Evolutionary conservation across 1,284 basidiomycete genomes (phyloP), one percentile per base, ranked within the genome.

Genomic region (Irpex lacteus): DNA sequence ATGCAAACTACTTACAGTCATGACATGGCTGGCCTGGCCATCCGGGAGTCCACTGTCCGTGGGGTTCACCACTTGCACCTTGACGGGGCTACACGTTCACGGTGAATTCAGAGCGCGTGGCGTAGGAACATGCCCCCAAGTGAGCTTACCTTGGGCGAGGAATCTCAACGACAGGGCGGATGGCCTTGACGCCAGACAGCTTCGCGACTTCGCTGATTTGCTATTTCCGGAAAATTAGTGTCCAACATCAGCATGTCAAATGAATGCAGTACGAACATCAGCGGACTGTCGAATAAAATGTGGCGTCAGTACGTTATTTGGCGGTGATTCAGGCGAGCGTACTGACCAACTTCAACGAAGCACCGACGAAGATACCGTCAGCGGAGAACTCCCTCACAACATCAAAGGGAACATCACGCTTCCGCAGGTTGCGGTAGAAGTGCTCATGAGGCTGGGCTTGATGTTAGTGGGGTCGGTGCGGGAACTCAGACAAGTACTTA

Each of bases 1-100:
- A 15, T 44, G 11, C 40, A 44, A 44, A 44, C 15, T 44, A 15
- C 40, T 44, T 44, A 44, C 40, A 26, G 77, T 78, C 68, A 77
- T 65, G 9, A 73, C 61, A 62, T 78, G 77, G 0, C 76, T 74
- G 3, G 73, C 70, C 60, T 77, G 72, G 2, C 69, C 61, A 63
- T 76, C 74, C 2, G 72, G 61, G 11, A 76, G 74, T 11, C 76
- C 49, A 21, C 65, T 59, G 58, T 75, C 67, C 1, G 70, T 68
- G 15, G 70, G 70, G 11, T 69, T 66, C 11, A 75, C 70, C 11
- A 74, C 65, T 34, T 74, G 70, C 5, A 66, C 54, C 47, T 68
- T 69, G 60, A 74, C 70, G 21, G 74, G 75, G 55, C 75, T 76
- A 63, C 3, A 49, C 11, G 5, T 21, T 4, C 53, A 40, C 38